Percentiles rank a stretch among this genome's conserved stretches.
Evolutionary conservation across 2,329 filamentous ascomycete species (phyloP).

Genomic region (Fusarium scirpi): DNA sequence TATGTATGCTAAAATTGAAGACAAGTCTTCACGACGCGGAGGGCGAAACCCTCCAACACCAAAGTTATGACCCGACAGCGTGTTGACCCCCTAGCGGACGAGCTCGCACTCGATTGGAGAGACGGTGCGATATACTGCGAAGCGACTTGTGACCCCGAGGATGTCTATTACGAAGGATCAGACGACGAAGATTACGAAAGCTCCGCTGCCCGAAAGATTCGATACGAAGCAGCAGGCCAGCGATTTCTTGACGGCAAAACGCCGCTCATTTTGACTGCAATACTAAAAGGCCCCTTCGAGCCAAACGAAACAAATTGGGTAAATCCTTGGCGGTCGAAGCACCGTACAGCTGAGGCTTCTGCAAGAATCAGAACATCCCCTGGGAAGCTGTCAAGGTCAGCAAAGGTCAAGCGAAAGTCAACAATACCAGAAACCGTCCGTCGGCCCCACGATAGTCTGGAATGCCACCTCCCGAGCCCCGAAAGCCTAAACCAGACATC

Average conservation of each 20-base stretch:
- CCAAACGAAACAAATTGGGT: conserved; percentile 45
- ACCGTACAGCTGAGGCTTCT: conserved; percentile 33
- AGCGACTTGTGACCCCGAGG: conserved; percentile 55
- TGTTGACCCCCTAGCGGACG: conserved; percentile 20
- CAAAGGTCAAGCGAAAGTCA: conserved; percentile 23
- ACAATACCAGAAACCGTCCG: conserved; percentile 36
- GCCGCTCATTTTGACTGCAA: conserved; percentile 70
- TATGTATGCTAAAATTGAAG: conserved; percentile 5
- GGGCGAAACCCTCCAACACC: conserved; percentile 26
- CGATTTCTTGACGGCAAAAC: conserved; percentile 68
- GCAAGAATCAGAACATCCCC: conserved; percentile 33
- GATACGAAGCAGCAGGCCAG: conserved; percentile 70
- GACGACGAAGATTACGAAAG: conserved; percentile 67
- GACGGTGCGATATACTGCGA: conserved; percentile 61
- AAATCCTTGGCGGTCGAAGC: conserved; percentile 53
- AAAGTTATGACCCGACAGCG: conserved; percentile 29
- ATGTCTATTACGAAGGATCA: conserved; percentile 67
- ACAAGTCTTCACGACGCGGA: conserved; percentile 15
- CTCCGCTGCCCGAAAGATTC: conserved; percentile 59
- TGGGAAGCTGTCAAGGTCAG: conserved; percentile 27
- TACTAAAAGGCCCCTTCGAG: conserved; percentile 72
- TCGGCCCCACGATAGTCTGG: conserved; percentile 38
- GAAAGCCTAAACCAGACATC: conserved; percentile 55
- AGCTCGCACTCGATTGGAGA: conserved; percentile 40
- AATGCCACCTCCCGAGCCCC: conserved; percentile 58